Conservation (phyloP, 2,329 filamentous ascomycete species). For the Nannizziopsis barbatae region DNA sequence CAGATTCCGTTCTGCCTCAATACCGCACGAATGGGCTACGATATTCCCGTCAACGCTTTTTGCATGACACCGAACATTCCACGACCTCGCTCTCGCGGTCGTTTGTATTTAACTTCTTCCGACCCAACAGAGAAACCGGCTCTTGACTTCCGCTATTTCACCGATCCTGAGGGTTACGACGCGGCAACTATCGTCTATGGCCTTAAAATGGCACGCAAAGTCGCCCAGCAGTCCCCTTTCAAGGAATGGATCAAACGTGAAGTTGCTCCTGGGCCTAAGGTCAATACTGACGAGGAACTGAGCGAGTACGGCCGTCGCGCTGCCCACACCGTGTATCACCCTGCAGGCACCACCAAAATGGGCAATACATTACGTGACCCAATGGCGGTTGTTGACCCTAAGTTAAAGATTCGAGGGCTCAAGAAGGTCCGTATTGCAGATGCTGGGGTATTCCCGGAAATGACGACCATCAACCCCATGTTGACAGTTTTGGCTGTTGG, state of each 20-base stretch:
- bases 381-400: conserved; percentile 67
- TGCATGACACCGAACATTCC: conserved; percentile 92
- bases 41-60: conserved; percentile 62
- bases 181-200: conserved; percentile 69
- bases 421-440: conserved; percentile 69
- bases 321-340: conserved; percentile 85
- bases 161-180: conserved; percentile 74
- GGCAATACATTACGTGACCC: conserved; percentile 58
- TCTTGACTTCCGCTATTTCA: conserved; percentile 83
- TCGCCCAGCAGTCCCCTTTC: conserved; percentile 66
- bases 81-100: conserved; percentile 64
- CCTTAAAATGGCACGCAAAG: conserved; percentile 63
- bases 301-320: conserved; percentile 69
- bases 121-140: conserved; percentile 70
- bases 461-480: conserved; percentile 83
- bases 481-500: conserved; percentile 74
- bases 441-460: conserved; percentile 78
- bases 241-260: conserved; percentile 73
- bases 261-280: conserved; percentile 61
- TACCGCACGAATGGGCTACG: conserved; percentile 68
- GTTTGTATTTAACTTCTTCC: conserved; percentile 63
- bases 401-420: conserved; percentile 61
- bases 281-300: conserved; percentile 68
- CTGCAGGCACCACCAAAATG: conserved; percentile 84
- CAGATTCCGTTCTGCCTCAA: conserved; percentile 88